These are phyloP conservation scores for Colletotrichum destructivum DNA, from an alignment of 2,329 filamentous ascomycete genomes.

Conservation along the genomic window DNA sequence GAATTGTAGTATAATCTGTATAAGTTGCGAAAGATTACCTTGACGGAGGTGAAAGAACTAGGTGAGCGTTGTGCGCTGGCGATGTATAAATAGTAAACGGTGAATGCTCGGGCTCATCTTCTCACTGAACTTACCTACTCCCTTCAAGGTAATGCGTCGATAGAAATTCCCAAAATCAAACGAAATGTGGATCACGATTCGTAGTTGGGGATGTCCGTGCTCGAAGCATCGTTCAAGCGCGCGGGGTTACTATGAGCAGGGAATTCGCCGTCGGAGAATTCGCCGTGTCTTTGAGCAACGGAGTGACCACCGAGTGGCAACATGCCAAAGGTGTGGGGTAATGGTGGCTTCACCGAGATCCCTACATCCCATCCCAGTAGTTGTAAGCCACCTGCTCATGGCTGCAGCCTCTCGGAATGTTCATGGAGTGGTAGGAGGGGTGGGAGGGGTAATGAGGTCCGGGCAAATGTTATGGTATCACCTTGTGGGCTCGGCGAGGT, in stretches of 20 bases:
- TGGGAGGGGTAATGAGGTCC: conserved; percentile 30
- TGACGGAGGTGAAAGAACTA: background rate
- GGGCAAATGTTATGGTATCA: background rate
- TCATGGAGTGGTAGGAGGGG: conserved; percentile 10
- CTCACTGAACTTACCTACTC: no score
- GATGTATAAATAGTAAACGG: no score
- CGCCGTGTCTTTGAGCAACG: conserved; percentile 3
- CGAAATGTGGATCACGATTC: background rate
- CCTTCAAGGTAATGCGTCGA: no score
- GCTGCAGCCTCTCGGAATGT: background rate
- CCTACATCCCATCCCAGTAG: background rate
- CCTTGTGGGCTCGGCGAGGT: background rate
- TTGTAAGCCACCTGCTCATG: background rate
- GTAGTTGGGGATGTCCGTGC: background rate
- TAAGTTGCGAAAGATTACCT: background rate
- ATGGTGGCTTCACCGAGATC: conserved; percentile 8
- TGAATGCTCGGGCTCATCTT: no score
- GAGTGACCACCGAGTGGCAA: conserved; percentile 11
- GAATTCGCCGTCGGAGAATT: no score
- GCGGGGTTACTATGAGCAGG: background rate
- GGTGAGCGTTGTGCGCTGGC: no score
- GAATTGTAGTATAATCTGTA: background rate
- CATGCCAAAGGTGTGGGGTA: conserved; percentile 15
- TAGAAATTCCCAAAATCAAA: no score
- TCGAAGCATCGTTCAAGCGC: background rate